These are phyloP conservation scores for Neostapfia colusana DNA, from an alignment of 176 grass and related monocot genomes.

Conservation along the genomic window DNA sequence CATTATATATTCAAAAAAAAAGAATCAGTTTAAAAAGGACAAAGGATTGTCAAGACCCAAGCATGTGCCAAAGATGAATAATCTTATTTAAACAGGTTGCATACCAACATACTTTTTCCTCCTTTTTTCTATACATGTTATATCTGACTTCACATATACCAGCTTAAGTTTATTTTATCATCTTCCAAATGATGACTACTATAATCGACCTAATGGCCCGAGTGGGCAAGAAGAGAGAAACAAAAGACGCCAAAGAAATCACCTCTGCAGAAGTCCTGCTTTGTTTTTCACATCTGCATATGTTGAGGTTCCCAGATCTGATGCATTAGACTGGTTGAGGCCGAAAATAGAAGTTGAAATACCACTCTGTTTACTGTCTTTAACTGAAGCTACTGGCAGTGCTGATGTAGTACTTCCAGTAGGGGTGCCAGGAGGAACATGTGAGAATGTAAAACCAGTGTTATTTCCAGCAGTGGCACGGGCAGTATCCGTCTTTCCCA, in stretches of 20 bases:
- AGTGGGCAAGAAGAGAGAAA: not conserved
- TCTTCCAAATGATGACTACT: slow-evolving; percentile 17
- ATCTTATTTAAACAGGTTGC: not conserved
- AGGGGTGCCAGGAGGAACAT: slow-evolving; percentile 8
- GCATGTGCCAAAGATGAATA: not conserved
- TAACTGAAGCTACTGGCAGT: slow-evolving; percentile 35
- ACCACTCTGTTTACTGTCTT: slow-evolving; percentile 24
- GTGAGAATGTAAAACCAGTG: slow-evolving; percentile 46
- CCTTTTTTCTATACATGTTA: not conserved
- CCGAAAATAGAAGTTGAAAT: slow-evolving; percentile 42
- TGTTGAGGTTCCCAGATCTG: slow-evolving; percentile 35
- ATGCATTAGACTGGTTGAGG: slow-evolving; percentile 32
- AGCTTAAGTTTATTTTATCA: not conserved
- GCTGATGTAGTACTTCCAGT: slow-evolving; percentile 22
- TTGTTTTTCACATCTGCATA: slow-evolving; percentile 22
- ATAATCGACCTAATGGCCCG: not conserved
- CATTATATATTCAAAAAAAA: not conserved
- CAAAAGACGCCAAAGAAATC: slow-evolving; percentile 29
- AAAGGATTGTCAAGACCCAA: not conserved
- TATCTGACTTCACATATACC: not conserved
- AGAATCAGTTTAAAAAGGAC: not conserved
- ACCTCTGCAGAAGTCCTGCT: slow-evolving; percentile 41
- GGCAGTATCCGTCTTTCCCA: slow-evolving; percentile 37
- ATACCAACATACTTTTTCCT: not conserved
- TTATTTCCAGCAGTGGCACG: slow-evolving; percentile 35